A percentile compares a stretch with the other conserved stretches of the same genome.
Conservation (phyloP, 2,329 filamentous ascomycete species). For the Lachnellula arida region DNA sequence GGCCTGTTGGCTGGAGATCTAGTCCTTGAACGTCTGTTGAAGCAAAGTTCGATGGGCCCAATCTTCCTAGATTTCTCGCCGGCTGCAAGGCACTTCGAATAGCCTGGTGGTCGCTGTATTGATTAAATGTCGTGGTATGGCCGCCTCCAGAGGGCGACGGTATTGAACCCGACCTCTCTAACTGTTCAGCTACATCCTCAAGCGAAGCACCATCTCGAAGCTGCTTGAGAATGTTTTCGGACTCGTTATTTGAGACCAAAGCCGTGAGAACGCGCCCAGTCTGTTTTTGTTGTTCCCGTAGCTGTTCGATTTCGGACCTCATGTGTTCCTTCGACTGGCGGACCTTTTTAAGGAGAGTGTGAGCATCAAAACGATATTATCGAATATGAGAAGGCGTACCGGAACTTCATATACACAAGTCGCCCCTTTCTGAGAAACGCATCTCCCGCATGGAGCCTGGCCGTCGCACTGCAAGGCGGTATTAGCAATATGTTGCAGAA, state of each 20-base stretch:
- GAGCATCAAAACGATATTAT: background rate
- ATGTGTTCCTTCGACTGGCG: conserved; percentile 61
- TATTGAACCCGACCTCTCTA: conserved; percentile 35
- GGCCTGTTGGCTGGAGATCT: conserved; percentile 14
- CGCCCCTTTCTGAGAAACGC: conserved; percentile 46
- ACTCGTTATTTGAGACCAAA: conserved; percentile 34
- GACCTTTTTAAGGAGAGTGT: background rate
- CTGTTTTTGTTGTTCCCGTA: conserved; percentile 50
- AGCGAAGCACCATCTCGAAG: conserved; percentile 50
- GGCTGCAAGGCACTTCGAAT: conserved; percentile 21
- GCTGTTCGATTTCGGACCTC: conserved; percentile 52
- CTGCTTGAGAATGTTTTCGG: conserved; percentile 46
- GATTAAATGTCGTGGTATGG: conserved; percentile 22
- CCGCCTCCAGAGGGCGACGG: conserved; percentile 24
- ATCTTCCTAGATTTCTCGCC: conserved; percentile 42
- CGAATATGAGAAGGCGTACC: conserved; percentile 30
- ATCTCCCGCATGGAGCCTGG: conserved; percentile 45
- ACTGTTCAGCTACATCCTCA: conserved; percentile 52
- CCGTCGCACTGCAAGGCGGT: conserved; percentile 53
- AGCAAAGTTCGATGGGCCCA: conserved; percentile 44
- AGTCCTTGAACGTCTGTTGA: conserved; percentile 36
- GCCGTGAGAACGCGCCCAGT: conserved; percentile 53
- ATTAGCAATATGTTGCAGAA: background rate
- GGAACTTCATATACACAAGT: conserved; percentile 59
- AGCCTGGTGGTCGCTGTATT: conserved; percentile 35